Percentiles rank a stretch among this genome's conserved stretches.
phyloP scores from a whole-genome alignment of 768 basidiomycete species.

The Tulasnella sp. region DNA sequence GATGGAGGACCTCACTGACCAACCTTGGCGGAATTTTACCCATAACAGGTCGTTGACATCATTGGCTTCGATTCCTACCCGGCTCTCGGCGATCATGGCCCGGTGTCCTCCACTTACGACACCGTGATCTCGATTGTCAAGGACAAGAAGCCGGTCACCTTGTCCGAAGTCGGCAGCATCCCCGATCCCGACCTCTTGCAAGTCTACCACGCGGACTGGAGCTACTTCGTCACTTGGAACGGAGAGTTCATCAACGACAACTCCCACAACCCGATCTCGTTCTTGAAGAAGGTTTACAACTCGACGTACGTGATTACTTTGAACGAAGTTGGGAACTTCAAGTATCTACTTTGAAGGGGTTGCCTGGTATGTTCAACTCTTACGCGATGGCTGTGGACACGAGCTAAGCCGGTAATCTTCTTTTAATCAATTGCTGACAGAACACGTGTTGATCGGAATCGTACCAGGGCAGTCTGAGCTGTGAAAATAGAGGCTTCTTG shows the following conservation, averaged over 20 bases:
- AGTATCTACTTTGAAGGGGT: background rate
- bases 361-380: background rate
- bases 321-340: slow-evolving; percentile 29
- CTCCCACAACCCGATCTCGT: slow-evolving; percentile 29
- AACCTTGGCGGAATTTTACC: background rate
- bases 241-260: slow-evolving; percentile 34
- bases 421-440: background rate
- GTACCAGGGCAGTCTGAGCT: background rate
- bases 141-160: slow-evolving; percentile 33
- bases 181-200: slow-evolving; percentile 35
- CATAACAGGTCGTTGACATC: slow-evolving; percentile 24
- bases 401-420: background rate
- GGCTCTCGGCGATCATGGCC: slow-evolving; percentile 33
- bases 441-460: background rate
- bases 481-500: background rate
- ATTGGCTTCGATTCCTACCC: slow-evolving; percentile 35
- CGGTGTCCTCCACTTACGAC: slow-evolving; percentile 30
- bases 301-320: slow-evolving; percentile 31
- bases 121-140: slow-evolving; percentile 19
- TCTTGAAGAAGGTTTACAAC: slow-evolving; percentile 33
- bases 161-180: slow-evolving; percentile 34
- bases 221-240: slow-evolving; percentile 33
- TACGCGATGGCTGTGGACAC: background rate
- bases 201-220: slow-evolving; percentile 35
- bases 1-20: background rate